phyloP scores from a whole-genome alignment of 352 stramenopile genomes.

The Plasmopara viticola region DNA sequence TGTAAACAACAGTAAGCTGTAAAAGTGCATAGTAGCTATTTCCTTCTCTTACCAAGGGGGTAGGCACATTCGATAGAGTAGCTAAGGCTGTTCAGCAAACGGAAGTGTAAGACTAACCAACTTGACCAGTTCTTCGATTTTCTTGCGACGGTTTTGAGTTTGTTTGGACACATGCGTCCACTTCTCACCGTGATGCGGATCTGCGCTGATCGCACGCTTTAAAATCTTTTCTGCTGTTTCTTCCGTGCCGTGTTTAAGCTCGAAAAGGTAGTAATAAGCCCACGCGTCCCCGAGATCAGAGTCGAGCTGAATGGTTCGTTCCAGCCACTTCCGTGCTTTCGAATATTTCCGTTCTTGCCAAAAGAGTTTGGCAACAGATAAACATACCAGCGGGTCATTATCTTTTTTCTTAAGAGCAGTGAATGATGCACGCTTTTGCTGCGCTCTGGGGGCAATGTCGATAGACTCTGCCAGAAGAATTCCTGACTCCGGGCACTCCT shows the following conservation, averaged over 20 bases:
- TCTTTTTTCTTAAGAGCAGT: slow-evolving; percentile 96
- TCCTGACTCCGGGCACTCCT: slow-evolving; percentile 95
- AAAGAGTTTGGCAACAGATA: slow-evolving; percentile 95
- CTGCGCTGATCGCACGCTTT: slow-evolving; percentile 81
- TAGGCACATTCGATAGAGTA: slow-evolving; percentile 4
- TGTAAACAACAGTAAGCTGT: slow-evolving; percentile 6
- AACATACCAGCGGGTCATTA: slow-evolving; percentile 95
- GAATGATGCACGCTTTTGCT: slow-evolving; percentile 95
- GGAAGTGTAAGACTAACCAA: slow-evolving; percentile 74
- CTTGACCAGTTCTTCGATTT: slow-evolving; percentile 59
- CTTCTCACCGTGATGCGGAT: slow-evolving; percentile 93
- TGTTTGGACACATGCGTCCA: slow-evolving; percentile 93
- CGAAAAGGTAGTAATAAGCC: slow-evolving; percentile 97
- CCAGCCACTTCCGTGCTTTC: slow-evolving; percentile 97
- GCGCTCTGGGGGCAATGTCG: slow-evolving; percentile 86
- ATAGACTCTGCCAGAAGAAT: slow-evolving; percentile 96
- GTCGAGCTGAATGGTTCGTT: slow-evolving; percentile 94
- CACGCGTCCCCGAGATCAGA: slow-evolving; percentile 95
- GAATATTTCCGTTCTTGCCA: slow-evolving; percentile 92
- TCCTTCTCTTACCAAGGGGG: neutral
- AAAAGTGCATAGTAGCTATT: neutral
- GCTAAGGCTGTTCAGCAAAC: slow-evolving; percentile 48
- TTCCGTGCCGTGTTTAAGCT: slow-evolving; percentile 86
- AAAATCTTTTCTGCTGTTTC: slow-evolving; percentile 81
- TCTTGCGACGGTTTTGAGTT: slow-evolving; percentile 86